Conservation (phyloP, 371 early-diverging fungal genomes). For the Lichtheimia hyalospora region DNA sequence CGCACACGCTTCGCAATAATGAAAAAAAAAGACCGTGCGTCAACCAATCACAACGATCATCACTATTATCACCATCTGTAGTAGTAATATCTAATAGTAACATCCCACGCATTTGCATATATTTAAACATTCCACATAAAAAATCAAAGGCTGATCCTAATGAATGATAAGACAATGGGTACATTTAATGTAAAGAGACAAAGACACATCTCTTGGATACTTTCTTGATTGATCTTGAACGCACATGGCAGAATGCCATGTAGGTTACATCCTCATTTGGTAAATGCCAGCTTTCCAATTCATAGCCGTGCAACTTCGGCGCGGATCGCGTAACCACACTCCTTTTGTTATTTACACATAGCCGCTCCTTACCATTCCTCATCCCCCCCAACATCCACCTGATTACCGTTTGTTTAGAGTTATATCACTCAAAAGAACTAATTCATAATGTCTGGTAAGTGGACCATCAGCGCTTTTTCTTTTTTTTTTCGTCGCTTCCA, state of each 20-base stretch:
- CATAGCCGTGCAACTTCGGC: neutral
- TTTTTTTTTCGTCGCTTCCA: neutral
- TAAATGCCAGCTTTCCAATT: neutral
- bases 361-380: neutral
- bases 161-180: too few relatives aligned
- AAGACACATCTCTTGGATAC: too few relatives aligned
- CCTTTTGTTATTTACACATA: neutral
- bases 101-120: too few relatives aligned
- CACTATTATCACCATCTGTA: too few relatives aligned
- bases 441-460: slow-evolving; percentile 7
- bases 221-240: neutral
- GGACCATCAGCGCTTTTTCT: neutral
- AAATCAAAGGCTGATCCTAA: too few relatives aligned
- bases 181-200: too few relatives aligned
- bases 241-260: neutral
- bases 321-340: neutral
- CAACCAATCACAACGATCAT: too few relatives aligned
- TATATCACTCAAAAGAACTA: neutral
- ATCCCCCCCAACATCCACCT: neutral
- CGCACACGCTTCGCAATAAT: too few relatives aligned
- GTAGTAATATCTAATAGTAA: too few relatives aligned
- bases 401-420: neutral
- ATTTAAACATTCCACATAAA: too few relatives aligned
- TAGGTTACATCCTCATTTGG: neutral
- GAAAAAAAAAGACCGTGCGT: too few relatives aligned